phyloP scores from a whole-genome alignment of 257 asterid genomes.

The Avicennia marina region DNA sequence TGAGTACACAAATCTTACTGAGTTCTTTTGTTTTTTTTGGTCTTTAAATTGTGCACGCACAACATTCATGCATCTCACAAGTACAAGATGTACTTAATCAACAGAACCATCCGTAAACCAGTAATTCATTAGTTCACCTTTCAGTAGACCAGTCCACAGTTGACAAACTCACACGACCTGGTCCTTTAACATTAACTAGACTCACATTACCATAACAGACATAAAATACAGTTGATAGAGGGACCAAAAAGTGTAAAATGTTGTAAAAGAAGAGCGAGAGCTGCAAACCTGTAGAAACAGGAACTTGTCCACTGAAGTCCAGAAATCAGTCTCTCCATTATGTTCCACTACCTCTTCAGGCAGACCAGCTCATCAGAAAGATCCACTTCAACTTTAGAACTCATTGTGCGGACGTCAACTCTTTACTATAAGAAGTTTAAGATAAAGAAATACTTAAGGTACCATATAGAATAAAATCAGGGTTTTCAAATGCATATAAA shows the following conservation, averaged over 20 bases:
- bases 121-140: neutral
- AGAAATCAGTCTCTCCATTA: neutral
- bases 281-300: conserved; percentile 2
- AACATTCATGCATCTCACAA: neutral
- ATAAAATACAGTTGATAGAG: neutral
- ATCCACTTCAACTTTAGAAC: neutral
- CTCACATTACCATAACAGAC: neutral
- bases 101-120: neutral
- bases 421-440: neutral
- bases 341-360: conserved; percentile 7
- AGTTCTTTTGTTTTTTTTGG: neutral
- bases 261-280: neutral
- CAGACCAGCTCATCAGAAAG: neutral
- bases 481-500: neutral
- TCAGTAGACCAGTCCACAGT: neutral
- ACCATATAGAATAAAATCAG: neutral
- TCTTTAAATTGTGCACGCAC: neutral
- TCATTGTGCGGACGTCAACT: neutral
- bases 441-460: neutral
- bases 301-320: neutral
- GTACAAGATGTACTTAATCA: neutral
- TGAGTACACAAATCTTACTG: neutral
- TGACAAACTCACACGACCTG: conserved; percentile 6
- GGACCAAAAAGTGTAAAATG: neutral
- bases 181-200: neutral